Evolutionary conservation across 2,329 filamentous ascomycete genomes (phyloP), one percentile per base, ranked within the genome.

Genomic region (Aspergillus fijiensis): DNA sequence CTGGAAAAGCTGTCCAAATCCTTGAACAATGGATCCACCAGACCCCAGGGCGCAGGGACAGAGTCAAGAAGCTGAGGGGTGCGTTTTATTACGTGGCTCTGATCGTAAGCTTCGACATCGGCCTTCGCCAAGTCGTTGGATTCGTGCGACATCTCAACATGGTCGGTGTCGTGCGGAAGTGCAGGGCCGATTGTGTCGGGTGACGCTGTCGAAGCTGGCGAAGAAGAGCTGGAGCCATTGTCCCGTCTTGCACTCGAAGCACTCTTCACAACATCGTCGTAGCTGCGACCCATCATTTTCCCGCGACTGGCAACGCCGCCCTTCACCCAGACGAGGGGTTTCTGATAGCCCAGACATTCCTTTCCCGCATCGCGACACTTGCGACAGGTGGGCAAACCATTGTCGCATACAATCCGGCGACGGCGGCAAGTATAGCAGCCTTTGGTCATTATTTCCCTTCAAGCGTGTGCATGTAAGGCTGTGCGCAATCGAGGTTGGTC

Each of bases 241-340:
- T 45, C 35, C 6, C 49, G 27, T 54, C 48, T 31, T 25, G 7
- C 31, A 56, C 63, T 49, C 14, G 49, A 33, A 12, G 58, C 21
- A 25, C 47, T 47, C n/a, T 48, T 23, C 60, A 64, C 69, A 47
- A 70, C 65, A 59, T 80, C 79, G 58, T 79, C 76, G 65, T 80
- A 83, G 25, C 78, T 79, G 67, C 79, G 79, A n/a, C 81, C 81
- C 79, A 82, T 82, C 81, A 83, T 78, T 69, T 77, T 79, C 23
- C 77, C 77, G 39, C 77, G 77, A 65, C 77, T 79, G 23, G 77
- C 77, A 50, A 79, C 75, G 49, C 76, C 76, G 51, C 76, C 76
- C 55, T 76, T 76, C 35, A 77, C 76, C 77, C 77, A 79, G 14
- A 77, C 72, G 56, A 79, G 62, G 19, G 75, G 75, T 60, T 77